Conservation (phyloP, 805 yeast genomes). For the Cyberlindnera xylosilytica region DNA sequence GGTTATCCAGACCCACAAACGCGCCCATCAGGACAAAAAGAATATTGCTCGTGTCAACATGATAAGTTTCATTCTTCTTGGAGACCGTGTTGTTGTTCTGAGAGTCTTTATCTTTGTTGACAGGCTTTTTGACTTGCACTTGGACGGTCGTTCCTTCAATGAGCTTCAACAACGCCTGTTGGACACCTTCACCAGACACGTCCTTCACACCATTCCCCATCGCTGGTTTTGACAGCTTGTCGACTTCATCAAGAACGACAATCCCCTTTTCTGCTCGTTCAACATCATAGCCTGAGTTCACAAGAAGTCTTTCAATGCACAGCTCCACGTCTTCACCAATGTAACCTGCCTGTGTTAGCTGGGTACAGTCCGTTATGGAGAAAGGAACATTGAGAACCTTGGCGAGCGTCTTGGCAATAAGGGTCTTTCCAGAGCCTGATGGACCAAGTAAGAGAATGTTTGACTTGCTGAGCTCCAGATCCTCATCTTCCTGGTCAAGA, state of each 20-base stretch:
- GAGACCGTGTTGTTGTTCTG: slow-evolving; percentile 31
- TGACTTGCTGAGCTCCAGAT: slow-evolving; percentile 51
- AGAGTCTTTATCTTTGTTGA: slow-evolving; percentile 28
- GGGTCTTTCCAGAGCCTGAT: slow-evolving; percentile 60
- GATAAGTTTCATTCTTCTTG: slow-evolving; percentile 41
- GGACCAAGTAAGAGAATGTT: slow-evolving; percentile 57
- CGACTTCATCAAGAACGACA: slow-evolving; percentile 58
- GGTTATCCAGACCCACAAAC: slow-evolving; percentile 54
- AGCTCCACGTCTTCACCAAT: slow-evolving; percentile 63
- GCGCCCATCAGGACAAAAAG: slow-evolving; percentile 61
- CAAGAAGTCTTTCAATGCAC: slow-evolving; percentile 50
- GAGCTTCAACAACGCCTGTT: slow-evolving; percentile 53
- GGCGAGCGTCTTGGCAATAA: slow-evolving; percentile 54
- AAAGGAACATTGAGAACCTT: slow-evolving; percentile 51
- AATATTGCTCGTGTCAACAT: slow-evolving; percentile 53
- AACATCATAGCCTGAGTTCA: slow-evolving; percentile 48
- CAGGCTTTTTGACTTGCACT: slow-evolving; percentile 43
- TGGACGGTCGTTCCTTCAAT: slow-evolving; percentile 55
- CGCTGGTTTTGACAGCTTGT: slow-evolving; percentile 50
- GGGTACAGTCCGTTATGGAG: slow-evolving; percentile 59
- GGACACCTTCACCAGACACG: slow-evolving; percentile 65
- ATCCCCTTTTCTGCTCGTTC: slow-evolving; percentile 54
- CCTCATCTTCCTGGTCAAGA: slow-evolving; percentile 32
- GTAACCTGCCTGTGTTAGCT: slow-evolving; percentile 62
- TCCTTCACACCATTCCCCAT: slow-evolving; percentile 49